phyloP scores from a whole-genome alignment of 768 basidiomycete species.

The Cytidiella melzeri region DNA sequence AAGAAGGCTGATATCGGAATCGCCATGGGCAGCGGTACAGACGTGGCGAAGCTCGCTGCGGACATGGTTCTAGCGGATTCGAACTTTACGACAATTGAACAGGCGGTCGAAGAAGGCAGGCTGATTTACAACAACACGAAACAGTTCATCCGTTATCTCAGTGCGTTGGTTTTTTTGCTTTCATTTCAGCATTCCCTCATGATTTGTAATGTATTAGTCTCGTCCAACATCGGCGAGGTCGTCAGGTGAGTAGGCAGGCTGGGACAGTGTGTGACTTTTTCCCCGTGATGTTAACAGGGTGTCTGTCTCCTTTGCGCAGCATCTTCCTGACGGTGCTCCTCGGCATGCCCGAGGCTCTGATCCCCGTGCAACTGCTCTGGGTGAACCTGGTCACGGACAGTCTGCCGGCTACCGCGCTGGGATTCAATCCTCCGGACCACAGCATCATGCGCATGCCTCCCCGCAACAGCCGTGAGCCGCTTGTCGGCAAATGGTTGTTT shows the following conservation, averaged over 20 bases:
- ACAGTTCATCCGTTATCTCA: constrained; percentile 98
- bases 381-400: constrained; percentile 98
- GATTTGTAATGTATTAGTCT: constrained; percentile 41
- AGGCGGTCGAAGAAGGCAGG: constrained; percentile 95
- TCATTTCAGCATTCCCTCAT: constrained; percentile 9
- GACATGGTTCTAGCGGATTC: constrained; percentile 98
- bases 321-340: constrained; percentile 97
- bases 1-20: constrained; percentile 98
- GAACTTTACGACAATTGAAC: constrained; percentile 96
- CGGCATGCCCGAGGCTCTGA: constrained; percentile 99
- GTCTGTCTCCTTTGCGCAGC: constrained; percentile 29
- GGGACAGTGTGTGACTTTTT: not conserved
- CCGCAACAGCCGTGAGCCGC: constrained; percentile 81
- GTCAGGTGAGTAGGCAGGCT: constrained; percentile 44
- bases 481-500: constrained; percentile 91
- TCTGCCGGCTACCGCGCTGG: constrained; percentile 92
- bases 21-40: constrained; percentile 98
- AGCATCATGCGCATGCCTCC: constrained; percentile 96
- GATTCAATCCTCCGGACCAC: constrained; percentile 96
- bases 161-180: constrained; percentile 36
- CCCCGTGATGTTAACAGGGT: not conserved
- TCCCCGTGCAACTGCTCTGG: constrained; percentile 97
- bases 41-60: constrained; percentile 95
- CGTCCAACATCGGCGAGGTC: constrained; percentile 96
- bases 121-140: constrained; percentile 99